Base-by-base conservation (phyloP, 2,329 filamentous ascomycete genomes). In the Calonectria henricotiae region DNA sequence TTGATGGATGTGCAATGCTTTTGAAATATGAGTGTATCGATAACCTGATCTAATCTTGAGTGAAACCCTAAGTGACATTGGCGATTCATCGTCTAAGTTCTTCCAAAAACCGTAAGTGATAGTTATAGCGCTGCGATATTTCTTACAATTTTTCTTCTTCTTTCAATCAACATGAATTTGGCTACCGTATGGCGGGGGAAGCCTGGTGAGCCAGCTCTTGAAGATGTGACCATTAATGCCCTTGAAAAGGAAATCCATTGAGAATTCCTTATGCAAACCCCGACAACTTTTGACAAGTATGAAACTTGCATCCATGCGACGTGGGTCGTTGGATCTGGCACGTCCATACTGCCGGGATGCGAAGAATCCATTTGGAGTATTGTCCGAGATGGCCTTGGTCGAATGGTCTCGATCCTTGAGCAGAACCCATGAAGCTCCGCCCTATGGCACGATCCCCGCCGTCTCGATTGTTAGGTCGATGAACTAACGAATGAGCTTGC, bases 361-460 rank as follows among this genome's bases (percentile, higher is more conserved):
- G 73, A 74, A 70, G 71, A 73, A 70, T 75, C 69, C 64, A 63
- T 62, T 62, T 65, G 67, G 39, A 68, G 66, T 68, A 68, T 47
- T 62, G 54, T 46, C 65, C 64, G 67, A 62, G 65, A 76, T 73
- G 65, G 51, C 66, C 71, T 71, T 69, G 68, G 66, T 71, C 69
- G 69, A 73, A 66, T 75, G 76, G 75, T 78, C 76, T 78, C 75
- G 76, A 78, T 78, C 73, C 71, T 76, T 41, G 58, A 49, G 32
- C 41, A 58, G 62, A 62, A 27, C 63, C 68, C 65, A 62, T 27
- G 55, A 62, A 70, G 70, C 75, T 77, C 74, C 76, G 76, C 73
- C 76, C 73, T 70, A 73, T 78, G 73, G 72, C 73, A 77, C 72
- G 76, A 77, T 77, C 75, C 74, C 76, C 76, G 72, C 72, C 70